Evolutionary conservation across 1,284 basidiomycete genomes (phyloP).

Genomic region (Pyrrhoderma lamaoense): DNA sequence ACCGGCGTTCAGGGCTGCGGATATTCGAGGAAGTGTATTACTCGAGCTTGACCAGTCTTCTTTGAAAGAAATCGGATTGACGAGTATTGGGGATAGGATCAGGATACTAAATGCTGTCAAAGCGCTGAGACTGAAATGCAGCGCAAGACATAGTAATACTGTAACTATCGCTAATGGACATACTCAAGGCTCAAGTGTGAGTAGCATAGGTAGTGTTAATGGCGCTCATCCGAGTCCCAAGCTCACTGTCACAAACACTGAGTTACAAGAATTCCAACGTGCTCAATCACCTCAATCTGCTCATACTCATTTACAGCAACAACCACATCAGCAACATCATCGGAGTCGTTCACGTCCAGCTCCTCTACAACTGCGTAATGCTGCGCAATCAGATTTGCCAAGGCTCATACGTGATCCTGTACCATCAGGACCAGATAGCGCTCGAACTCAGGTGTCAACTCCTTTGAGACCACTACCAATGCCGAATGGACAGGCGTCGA

Average conservation of each 20-base stretch:
- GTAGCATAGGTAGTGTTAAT: slow-evolving; percentile 23
- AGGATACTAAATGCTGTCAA: slow-evolving; percentile 83
- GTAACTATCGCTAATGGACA: background rate
- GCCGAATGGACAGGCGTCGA: slow-evolving; percentile 15
- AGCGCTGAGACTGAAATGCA: slow-evolving; percentile 48
- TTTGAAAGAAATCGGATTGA: slow-evolving; percentile 83
- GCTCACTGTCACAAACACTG: slow-evolving; percentile 20
- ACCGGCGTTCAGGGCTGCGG: slow-evolving; percentile 68
- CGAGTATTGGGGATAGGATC: slow-evolving; percentile 84
- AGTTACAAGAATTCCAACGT: slow-evolving; percentile 13
- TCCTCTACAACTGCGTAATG: slow-evolving; percentile 52
- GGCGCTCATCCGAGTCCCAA: slow-evolving; percentile 15
- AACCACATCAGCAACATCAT: slow-evolving; percentile 29
- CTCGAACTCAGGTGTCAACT: slow-evolving; percentile 27
- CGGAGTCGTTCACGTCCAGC: slow-evolving; percentile 52
- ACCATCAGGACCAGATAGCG: slow-evolving; percentile 42
- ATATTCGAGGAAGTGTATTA: slow-evolving; percentile 84
- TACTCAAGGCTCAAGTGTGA: slow-evolving; percentile 1
- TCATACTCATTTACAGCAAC: background rate
- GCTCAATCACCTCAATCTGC: background rate
- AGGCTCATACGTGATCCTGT: slow-evolving; percentile 53
- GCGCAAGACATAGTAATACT: background rate
- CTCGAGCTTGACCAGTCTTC: slow-evolving; percentile 83
- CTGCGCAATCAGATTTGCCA: slow-evolving; percentile 50
- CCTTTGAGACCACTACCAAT: slow-evolving; percentile 40